Evolutionary conservation across 768 basidiomycete species (phyloP), one percentile per base, ranked within the genome.

Genomic region (Agaricus sinodeliciosus): DNA sequence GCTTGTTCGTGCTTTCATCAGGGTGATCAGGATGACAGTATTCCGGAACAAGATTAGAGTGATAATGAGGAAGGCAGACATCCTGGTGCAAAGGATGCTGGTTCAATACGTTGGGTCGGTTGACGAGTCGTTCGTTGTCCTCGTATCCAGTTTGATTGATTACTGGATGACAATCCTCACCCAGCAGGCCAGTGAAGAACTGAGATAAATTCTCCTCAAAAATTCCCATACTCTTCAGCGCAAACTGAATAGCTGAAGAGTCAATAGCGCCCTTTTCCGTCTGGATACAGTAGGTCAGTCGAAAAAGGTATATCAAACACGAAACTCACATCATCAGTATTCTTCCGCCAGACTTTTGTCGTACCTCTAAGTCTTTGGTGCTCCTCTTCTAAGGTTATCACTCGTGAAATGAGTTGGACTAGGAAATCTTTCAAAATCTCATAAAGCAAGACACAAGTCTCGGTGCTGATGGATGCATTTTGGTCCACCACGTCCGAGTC

Each of bases 281-380:
- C 45, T 51, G 19, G n/a, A 26, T 31, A 49, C 18, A 22, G 43
- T 27, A 8, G 46, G 28, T 44, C 22, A 19, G 25, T 47, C 9
- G 28, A 41, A 16, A 34, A 27, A 36, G 26, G 13, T 26, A 11
- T 2, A 6, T 31, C n/a, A 6, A 27, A 5, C n/a, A 22, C 25
- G 26, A 43, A 25, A 55, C 60, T 37, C 36, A 70, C 69, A 61
- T 80, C 78, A 58, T 76, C 69, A 27, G 72, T 70, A 42, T 65
- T 65, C 11, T 70, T 69, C 43, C 74, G 69, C 83, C 86, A 89
- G 6, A 73, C 82, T 58, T 78, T 84, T 43, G 78, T 78, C 16
- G 76, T 74, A 37, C 70, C 68, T 65, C 87, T 87, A 60, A 84
- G 61, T 28, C 68, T 65, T 49, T 70, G 64, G 58, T 86, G 85